Base-by-base conservation (phyloP, 2,329 filamentous ascomycete genomes). In the Ilyonectria mors-panacis region DNA sequence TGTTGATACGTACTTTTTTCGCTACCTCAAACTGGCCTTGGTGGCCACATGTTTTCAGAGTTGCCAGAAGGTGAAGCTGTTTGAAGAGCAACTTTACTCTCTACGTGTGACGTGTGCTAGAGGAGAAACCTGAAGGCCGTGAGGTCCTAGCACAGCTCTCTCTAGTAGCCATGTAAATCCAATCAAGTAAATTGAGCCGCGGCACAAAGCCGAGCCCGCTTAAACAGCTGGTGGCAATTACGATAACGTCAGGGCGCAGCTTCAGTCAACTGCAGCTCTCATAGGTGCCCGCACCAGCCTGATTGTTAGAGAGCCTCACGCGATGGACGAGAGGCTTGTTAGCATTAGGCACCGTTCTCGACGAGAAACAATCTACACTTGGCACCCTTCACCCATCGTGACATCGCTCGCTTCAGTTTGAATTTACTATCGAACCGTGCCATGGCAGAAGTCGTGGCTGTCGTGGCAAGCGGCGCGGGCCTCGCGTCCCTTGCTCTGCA, bases 381-480 rank as follows among this genome's bases (percentile, higher is more conserved):
- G n/a, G 10, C 26, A 30, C 30, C 15, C 2, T 50, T 3, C 17
- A 19, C 26, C 23, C 1, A 30, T 2, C 7, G 26, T 19, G 3
- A 21, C 9, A 12, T 23, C 8, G 7, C 7, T 6, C 1, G 26
- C 26, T 28, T 33, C 8, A 2, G 26, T 17, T 0, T 17, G 0
- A 4, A 12, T n/a, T 19, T 33, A 6, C n/a, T 42, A n/a, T 42
- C 17, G 26, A 19, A 19, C 2, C 15, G 21, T 13, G 9, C 19
- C 0, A 67, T 67, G 68, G 60, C 54, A 57, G 67, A 70, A 51
- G 12, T 54, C 8, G 21, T 70, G 0, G 60, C 51, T 0, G n/a
- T 67, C 21, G 33, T 65, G 33, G 67, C 68, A 0, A 59, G 68
- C 3, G 66, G 66, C 13, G 67, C 60, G 4, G 67, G 68, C 15